Base-by-base conservation (phyloP, 768 basidiomycete genomes). In the Lentinus tigrinus region DNA sequence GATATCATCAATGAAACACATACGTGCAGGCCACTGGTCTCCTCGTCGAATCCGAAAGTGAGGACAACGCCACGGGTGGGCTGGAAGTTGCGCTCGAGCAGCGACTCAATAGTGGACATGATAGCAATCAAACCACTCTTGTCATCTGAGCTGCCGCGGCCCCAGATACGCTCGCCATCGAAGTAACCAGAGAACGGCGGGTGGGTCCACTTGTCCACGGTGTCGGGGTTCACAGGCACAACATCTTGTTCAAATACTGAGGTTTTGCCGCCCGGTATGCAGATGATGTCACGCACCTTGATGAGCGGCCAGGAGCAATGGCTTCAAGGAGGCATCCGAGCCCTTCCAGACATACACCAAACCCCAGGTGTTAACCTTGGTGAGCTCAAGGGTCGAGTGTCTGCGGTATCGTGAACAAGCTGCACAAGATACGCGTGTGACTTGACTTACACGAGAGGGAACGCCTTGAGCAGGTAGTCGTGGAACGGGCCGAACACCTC, bases 261-360 rank as follows among this genome's bases (percentile, higher is more conserved):
- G 53, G 37, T 42, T 36, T 24, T 2, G 8, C 43, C 21, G 9
- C 14, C 1, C 8, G 43, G 5, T 23, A 8, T 24, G 3, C 27
- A 19, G 5, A 27, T 8, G 31, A 49, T 23, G 34, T 13, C 8
- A 43, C 63, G 16, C 19, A 77, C 80, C 82, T 70, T 84, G 82
- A 63, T 84, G 82, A 14, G 78, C 81, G 14, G 77, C 69, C 24
- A 83, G 70, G 11, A 88, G 72, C 1, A 86, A 59, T 0, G 85
- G 88, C 66, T 86, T 85, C 47, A 82, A 69, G 11, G 69, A 65
- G 11, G 72, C 52, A 47, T 82, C 74, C 19, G 75, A 74, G 14
- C 85, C 86, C 47, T 78, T 71, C 84, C 84, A 87, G 21, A 78
- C 77, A 65, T 82, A 85, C 2, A 88, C 71, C n/a, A 87, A 73